These are phyloP conservation scores for Hyparrhenia diplandra DNA, from an alignment of 176 grass and related monocot genomes.

Conservation along the genomic window DNA sequence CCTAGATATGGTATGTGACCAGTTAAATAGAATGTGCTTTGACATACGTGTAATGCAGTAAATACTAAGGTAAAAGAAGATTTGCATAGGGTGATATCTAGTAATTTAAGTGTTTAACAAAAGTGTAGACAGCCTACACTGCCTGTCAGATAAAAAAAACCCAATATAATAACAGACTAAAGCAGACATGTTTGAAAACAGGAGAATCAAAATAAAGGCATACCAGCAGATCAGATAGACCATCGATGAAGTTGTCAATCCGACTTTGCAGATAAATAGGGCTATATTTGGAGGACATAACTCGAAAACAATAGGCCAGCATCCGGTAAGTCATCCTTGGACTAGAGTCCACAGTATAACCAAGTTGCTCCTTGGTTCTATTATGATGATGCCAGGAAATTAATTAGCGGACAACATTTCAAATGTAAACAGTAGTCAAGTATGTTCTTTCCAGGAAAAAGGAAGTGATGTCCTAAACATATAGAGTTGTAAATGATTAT, in stretches of 20 bases:
- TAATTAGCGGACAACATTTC: background rate
- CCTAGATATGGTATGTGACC: background rate
- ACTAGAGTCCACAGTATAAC: slow-evolving; percentile 75
- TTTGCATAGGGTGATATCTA: background rate
- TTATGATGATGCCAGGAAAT: slow-evolving; percentile 23
- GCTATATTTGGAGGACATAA: slow-evolving; percentile 82
- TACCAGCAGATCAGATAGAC: slow-evolving; percentile 78
- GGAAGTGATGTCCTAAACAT: background rate
- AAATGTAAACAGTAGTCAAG: slow-evolving; percentile 7
- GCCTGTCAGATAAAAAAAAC: slow-evolving; percentile 11
- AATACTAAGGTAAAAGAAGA: background rate
- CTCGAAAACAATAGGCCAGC: slow-evolving; percentile 73
- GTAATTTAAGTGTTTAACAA: background rate
- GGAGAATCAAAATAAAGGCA: slow-evolving; percentile 24
- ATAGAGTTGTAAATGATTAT: background rate
- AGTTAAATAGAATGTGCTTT: background rate
- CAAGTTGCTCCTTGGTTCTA: slow-evolving; percentile 99
- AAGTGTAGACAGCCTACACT: slow-evolving; percentile 12
- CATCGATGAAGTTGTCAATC: slow-evolving; percentile 80
- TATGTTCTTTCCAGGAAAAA: background rate
- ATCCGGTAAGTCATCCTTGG: slow-evolving; percentile 76
- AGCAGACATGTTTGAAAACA: background rate
- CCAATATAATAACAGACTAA: slow-evolving; percentile 11
- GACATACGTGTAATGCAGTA: background rate
- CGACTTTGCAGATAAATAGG: slow-evolving; percentile 77